Percentiles rank a stretch among this genome's conserved stretches.
phyloP scores from a whole-genome alignment of 1,139 yeast genomes.

The Blastobotrys raffinosifermentans region DNA sequence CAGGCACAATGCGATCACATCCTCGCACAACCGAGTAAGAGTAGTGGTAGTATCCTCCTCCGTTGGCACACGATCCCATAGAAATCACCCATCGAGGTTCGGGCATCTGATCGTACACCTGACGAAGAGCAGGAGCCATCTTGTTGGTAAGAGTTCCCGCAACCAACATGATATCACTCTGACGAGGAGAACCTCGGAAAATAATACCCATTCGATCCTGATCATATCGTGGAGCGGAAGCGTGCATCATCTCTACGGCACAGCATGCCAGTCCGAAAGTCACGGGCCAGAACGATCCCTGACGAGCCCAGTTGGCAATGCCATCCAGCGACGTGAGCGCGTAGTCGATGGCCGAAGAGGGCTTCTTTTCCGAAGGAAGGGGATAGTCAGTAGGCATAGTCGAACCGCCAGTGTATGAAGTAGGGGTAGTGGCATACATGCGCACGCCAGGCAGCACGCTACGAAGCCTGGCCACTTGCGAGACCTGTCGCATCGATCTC shows the following conservation, averaged over 20 bases:
- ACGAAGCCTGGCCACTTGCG: background rate
- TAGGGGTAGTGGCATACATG: slow-evolving; percentile 3
- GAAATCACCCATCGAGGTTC: slow-evolving; percentile 87
- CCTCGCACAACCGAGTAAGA: slow-evolving; percentile 87
- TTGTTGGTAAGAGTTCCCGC: slow-evolving; percentile 90
- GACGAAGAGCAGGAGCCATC: slow-evolving; percentile 92
- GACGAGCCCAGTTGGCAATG: slow-evolving; percentile 88
- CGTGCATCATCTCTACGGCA: slow-evolving; percentile 96
- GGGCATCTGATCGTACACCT: slow-evolving; percentile 92
- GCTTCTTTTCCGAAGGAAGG: slow-evolving; percentile 46
- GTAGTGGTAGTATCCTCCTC: slow-evolving; percentile 91
- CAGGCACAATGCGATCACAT: slow-evolving; percentile 83
- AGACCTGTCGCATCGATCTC: background rate
- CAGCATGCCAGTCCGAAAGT: slow-evolving; percentile 91
- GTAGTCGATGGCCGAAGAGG: slow-evolving; percentile 62
- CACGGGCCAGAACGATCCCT: slow-evolving; percentile 90
- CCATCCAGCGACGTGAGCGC: slow-evolving; percentile 81
- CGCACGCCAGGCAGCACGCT: too few relatives aligned
- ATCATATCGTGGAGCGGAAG: slow-evolving; percentile 86
- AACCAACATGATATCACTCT: slow-evolving; percentile 88
- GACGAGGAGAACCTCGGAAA: slow-evolving; percentile 94
- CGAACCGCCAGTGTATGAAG: background rate
- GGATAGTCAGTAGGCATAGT: slow-evolving; percentile 47
- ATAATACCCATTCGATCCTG: slow-evolving; percentile 90
- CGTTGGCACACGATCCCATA: slow-evolving; percentile 94